phyloP scores from a whole-genome alignment of 805 yeast genomes.

The Starmera dryadoides region DNA sequence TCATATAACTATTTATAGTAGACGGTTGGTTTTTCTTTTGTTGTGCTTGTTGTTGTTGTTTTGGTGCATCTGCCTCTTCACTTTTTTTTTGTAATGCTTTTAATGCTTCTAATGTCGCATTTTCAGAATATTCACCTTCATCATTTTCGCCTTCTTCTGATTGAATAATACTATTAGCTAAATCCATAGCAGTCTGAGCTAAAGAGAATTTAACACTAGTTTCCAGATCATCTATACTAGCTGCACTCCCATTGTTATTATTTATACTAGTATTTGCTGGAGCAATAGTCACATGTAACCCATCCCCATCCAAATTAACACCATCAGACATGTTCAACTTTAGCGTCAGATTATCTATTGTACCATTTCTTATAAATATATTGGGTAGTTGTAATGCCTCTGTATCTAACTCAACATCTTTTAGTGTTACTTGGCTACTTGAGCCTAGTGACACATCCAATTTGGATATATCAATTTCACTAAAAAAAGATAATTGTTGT shows the following conservation, averaged over 20 bases:
- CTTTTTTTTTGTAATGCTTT: too few relatives aligned
- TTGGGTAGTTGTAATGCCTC: conserved; percentile 66
- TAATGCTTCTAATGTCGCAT: neutral
- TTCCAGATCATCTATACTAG: neutral
- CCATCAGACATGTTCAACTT: conserved; percentile 66
- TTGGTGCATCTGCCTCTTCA: conserved; percentile 1
- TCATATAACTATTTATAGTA: conserved; percentile 48
- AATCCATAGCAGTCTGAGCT: conserved; percentile 67
- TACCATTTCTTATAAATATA: conserved; percentile 53
- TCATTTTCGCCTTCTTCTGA: conserved; percentile 23
- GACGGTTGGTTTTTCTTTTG: conserved; percentile 21
- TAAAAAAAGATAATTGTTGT: conserved; percentile 74
- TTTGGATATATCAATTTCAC: conserved; percentile 75
- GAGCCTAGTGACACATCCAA: conserved; percentile 73
- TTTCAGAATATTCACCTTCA: conserved; percentile 11
- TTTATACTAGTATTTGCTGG: conserved; percentile 17
- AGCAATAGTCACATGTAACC: conserved; percentile 44
- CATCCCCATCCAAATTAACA: conserved; percentile 50
- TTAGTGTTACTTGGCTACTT: conserved; percentile 39
- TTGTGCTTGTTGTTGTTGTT: conserved; percentile 10
- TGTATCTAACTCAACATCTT: conserved; percentile 65
- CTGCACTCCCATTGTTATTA: conserved; percentile 19
- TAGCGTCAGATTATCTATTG: conserved; percentile 45
- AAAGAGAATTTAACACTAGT: conserved; percentile 35
- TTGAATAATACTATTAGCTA: conserved; percentile 46